Percentiles rank a stretch among this genome's conserved stretches.
Conservation (phyloP, 2,329 filamentous ascomycete genomes). For the Monilinia vaccinii-corymbosi region DNA sequence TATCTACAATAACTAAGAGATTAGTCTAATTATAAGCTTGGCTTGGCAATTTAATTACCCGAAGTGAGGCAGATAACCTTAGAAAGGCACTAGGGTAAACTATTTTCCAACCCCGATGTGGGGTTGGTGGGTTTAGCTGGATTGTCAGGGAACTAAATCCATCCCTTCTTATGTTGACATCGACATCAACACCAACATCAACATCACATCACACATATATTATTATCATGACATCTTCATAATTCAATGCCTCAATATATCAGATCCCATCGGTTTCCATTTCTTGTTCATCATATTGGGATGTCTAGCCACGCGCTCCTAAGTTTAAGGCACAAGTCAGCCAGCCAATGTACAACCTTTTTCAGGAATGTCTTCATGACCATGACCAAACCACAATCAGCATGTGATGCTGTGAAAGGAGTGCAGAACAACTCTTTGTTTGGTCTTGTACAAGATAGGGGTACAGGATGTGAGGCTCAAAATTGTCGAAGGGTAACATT, state of each 20-base stretch:
- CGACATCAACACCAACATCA: background rate
- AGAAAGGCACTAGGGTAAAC: background rate
- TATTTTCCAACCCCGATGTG: background rate
- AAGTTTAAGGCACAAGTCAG: background rate
- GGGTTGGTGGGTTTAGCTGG: background rate
- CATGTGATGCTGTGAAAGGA: background rate
- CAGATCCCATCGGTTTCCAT: too few relatives aligned
- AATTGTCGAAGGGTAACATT: background rate
- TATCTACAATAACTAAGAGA: too few relatives aligned
- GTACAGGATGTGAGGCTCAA: background rate
- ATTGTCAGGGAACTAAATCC: background rate
- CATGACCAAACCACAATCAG: background rate
- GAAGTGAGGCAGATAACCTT: background rate
- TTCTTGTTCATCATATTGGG: background rate
- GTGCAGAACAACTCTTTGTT: background rate
- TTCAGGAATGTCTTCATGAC: background rate
- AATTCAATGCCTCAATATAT: background rate
- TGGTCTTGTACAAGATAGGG: background rate
- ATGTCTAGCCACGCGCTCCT: background rate
- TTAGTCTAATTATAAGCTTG: too few relatives aligned
- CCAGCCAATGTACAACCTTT: background rate
- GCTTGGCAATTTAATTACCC: background rate
- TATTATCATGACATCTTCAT: background rate
- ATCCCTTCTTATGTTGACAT: background rate
- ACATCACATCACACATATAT: background rate